These are phyloP conservation scores for Aspergillus neotritici DNA, from an alignment of 2,329 filamentous ascomycete genomes.

Conservation along the genomic window DNA sequence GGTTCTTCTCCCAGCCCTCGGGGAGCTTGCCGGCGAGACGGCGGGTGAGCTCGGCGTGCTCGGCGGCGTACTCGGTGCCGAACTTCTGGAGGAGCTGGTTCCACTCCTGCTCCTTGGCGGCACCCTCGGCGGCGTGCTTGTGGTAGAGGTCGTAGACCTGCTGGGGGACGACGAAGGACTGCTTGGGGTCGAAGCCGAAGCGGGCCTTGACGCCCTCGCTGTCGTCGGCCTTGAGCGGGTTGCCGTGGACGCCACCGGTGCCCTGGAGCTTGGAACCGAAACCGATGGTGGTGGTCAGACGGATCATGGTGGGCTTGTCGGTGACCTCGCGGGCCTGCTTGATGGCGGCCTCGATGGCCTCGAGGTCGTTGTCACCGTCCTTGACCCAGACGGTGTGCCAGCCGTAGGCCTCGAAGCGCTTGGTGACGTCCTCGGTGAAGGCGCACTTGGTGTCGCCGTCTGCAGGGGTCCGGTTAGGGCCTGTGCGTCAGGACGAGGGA, in stretches of 20 bases:
- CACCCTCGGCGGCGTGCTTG: slow-evolving; percentile 79
- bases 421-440: slow-evolving; percentile 93
- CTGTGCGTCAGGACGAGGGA: background rate
- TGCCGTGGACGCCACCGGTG: slow-evolving; percentile 92
- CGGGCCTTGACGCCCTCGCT: slow-evolving; percentile 87
- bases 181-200: slow-evolving; percentile 92
- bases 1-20: slow-evolving; percentile 90
- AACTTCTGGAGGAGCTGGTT: slow-evolving; percentile 90
- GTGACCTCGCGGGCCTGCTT: slow-evolving; percentile 77
- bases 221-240: slow-evolving; percentile 91
- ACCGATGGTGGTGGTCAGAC: slow-evolving; percentile 94
- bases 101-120: slow-evolving; percentile 89
- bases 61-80: slow-evolving; percentile 65
- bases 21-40: slow-evolving; percentile 79
- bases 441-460: slow-evolving; percentile 94
- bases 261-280: slow-evolving; percentile 91
- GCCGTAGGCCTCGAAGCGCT: slow-evolving; percentile 94
- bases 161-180: slow-evolving; percentile 90
- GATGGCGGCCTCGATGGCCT: slow-evolving; percentile 81
- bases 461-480: slow-evolving; percentile 20
- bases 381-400: slow-evolving; percentile 85
- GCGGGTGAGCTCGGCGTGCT: slow-evolving; percentile 74
- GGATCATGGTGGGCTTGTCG: slow-evolving; percentile 95
- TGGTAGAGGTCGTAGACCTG: slow-evolving; percentile 87
- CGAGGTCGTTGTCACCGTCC: slow-evolving; percentile 84